phyloP scores from a whole-genome alignment of 352 stramenopile genomes.

The Phytopythium helicoides region DNA sequence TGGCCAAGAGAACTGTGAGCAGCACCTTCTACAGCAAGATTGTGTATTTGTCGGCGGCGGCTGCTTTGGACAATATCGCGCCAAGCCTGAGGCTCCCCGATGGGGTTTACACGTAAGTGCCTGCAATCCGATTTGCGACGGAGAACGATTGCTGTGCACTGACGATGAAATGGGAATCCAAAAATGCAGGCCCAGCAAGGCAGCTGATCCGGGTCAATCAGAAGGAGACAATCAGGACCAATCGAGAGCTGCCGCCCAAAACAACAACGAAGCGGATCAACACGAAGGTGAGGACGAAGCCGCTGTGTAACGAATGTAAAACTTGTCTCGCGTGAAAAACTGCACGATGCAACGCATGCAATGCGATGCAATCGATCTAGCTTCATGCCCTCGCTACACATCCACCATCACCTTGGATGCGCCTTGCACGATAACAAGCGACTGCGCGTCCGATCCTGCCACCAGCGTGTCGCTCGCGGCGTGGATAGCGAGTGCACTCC shows the following conservation, averaged over 20 bases:
- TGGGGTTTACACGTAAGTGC: constrained; percentile 45
- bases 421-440: constrained; percentile 62
- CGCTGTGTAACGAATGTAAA: background rate
- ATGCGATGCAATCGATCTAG: background rate
- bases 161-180: too few species aligned
- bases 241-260: too few species aligned
- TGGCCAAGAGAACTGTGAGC: constrained; percentile 63
- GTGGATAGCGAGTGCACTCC: constrained; percentile 67
- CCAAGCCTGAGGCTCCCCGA: constrained; percentile 41
- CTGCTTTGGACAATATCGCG: constrained; percentile 54
- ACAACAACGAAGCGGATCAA: background rate
- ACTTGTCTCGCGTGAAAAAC: background rate
- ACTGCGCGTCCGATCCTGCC: constrained; percentile 73
- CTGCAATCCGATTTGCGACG: too few species aligned
- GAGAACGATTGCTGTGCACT: background rate
- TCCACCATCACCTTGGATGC: constrained; percentile 43
- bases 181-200: background rate
- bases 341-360: background rate
- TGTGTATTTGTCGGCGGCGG: constrained; percentile 53
- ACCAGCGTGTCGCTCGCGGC: constrained; percentile 72
- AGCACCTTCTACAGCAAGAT: constrained; percentile 74
- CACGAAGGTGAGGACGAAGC: background rate
- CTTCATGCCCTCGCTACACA: background rate
- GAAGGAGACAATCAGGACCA: background rate
- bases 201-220: background rate